Base-by-base conservation (phyloP, 2,329 filamentous ascomycete genomes). In the Alternaria gaisen region DNA sequence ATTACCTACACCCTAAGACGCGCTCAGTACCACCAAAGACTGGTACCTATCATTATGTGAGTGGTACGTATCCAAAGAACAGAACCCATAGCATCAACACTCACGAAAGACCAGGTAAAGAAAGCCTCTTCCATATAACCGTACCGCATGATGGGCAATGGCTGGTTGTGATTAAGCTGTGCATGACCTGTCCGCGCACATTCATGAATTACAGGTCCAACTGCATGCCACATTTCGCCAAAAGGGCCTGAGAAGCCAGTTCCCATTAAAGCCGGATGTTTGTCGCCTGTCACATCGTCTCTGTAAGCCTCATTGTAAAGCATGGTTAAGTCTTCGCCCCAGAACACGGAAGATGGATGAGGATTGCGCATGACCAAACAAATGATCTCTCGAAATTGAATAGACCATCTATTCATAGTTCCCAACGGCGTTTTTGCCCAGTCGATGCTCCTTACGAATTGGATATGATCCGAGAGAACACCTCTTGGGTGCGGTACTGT, bases 341-440 rank as follows among this genome's bases (percentile, higher is more conserved):
- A 62, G 85, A 88, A 71, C 4, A 77, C 43, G 9, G 73, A 68
- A 14, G 58, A 58, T n/a, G 76, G 76, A 34, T 68, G 68, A 1
- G 75, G 72, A 52, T 74, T 73, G 14, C 69, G 66, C 67, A 77
- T 74, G 10, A 78, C 47, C 4, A 78, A 40, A 51, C 76, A 76
- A 10, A 64, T 65, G 14, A 77, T 55, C 34, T 84, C 81, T 34
- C 83, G 82, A 22, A 86, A 79, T 22, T 81, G 76, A 5, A 75
- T 52, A n/a, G 81, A 77, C 84, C 85, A 87, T 53, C 69, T 70
- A 3, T 76, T 64, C 72, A 86, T 80, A 1, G 80, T 79, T 0
- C 85, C 85, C 1, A 86, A 71, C 3, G 81, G 78, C 1, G 83
- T 85, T 12, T 70, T 70, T 4, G 74, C 74, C 84, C 84, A 86